phyloP scores from a whole-genome alignment of 768 basidiomycete species.

The Tubosaeta sp. region DNA sequence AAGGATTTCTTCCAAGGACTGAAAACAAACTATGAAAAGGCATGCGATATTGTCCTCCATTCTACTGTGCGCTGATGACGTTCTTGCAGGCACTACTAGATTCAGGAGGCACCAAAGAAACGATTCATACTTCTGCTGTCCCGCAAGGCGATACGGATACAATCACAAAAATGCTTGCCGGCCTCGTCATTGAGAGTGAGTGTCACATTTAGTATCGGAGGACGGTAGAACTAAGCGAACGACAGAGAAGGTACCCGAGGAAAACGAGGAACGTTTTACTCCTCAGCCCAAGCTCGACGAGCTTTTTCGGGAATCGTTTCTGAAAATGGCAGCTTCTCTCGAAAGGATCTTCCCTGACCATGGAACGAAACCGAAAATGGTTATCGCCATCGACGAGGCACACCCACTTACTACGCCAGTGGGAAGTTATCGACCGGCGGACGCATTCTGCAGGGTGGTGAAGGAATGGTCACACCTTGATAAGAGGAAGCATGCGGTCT shows the following conservation, averaged over 20 bases:
- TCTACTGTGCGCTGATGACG: neutral
- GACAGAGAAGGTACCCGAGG: neutral
- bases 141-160: too few relatives aligned
- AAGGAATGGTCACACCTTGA: conserved; percentile 6
- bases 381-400: conserved; percentile 17
- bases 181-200: neutral
- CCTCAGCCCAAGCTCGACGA: neutral
- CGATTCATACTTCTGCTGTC: too few relatives aligned
- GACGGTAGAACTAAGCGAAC: neutral
- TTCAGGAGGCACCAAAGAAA: too few relatives aligned
- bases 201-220: too few relatives aligned
- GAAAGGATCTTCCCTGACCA: neutral
- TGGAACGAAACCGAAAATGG: neutral
- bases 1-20: neutral
- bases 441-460: conserved; percentile 2
- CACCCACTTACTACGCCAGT: neutral
- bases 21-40: neutral
- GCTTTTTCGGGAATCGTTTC: neutral
- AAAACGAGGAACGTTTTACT: neutral
- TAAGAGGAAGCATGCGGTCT: conserved; percentile 1
- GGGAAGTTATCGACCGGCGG: neutral
- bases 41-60: neutral
- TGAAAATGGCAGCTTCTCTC: neutral
- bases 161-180: too few relatives aligned
- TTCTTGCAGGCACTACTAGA: neutral